A percentile compares a stretch with the other conserved stretches of the same genome.
phyloP scores from a whole-genome alignment of 1,284 basidiomycete genomes.

The Tilletiaria anomala region DNA sequence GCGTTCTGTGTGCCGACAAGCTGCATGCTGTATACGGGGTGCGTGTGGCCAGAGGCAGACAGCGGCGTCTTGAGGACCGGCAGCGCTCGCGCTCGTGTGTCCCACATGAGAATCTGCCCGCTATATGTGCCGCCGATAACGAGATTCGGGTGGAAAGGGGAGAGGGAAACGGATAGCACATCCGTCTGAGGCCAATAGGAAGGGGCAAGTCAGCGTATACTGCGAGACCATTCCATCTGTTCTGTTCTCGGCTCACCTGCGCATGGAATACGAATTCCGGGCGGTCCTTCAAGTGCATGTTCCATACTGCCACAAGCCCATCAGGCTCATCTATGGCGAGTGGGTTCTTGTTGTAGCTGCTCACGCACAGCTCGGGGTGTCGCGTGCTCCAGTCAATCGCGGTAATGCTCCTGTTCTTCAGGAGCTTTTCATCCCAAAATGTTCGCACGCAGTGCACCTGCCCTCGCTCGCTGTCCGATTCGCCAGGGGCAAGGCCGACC shows the following conservation, averaged over 20 bases:
- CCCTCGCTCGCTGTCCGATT: constrained; percentile 27
- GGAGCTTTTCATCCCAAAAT: constrained; percentile 24
- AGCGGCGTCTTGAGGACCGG: constrained; percentile 92
- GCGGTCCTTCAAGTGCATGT: constrained; percentile 78
- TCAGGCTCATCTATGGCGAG: constrained; percentile 66
- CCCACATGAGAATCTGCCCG: constrained; percentile 95
- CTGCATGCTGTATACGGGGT: constrained; percentile 92
- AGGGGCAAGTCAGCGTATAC: not conserved
- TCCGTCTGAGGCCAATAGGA: constrained; percentile 88
- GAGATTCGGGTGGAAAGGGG: constrained; percentile 91
- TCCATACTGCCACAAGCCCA: constrained; percentile 94
- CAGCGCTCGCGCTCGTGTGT: constrained; percentile 76
- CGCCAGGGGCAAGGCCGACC: constrained; percentile 56
- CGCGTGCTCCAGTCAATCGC: constrained; percentile 83
- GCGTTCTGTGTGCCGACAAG: constrained; percentile 97
- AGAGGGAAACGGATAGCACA: constrained; percentile 87
- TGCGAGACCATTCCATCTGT: not conserved
- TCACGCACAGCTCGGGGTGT: constrained; percentile 88
- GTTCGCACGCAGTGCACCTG: constrained; percentile 13
- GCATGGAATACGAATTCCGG: constrained; percentile 98
- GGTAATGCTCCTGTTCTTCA: constrained; percentile 73
- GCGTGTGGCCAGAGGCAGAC: constrained; percentile 77
- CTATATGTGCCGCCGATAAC: constrained; percentile 96
- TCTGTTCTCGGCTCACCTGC: constrained; percentile 49
- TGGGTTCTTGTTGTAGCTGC: constrained; percentile 87